A percentile compares a stretch with the other conserved stretches of the same genome.
These are phyloP conservation scores for Tulasnella sp. DNA, from an alignment of 768 basidiomycete genomes.

Conservation along the genomic window DNA sequence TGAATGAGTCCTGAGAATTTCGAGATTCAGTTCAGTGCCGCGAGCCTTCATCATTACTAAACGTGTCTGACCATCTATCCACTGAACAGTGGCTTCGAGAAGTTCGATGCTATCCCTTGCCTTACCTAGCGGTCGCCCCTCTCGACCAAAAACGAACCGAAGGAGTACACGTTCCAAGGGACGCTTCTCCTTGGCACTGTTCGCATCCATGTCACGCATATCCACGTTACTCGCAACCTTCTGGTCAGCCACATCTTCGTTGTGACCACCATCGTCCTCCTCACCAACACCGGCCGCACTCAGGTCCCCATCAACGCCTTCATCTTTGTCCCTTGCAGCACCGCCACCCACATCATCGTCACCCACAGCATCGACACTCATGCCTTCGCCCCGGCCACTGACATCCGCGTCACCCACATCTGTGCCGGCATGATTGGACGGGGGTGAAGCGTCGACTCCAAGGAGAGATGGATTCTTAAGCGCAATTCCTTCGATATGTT, in stretches of 20 bases:
- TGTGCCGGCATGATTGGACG: not conserved
- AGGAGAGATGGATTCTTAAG: not conserved
- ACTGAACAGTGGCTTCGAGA: not conserved
- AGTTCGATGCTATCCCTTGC: not conserved
- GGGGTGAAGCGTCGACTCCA: no score
- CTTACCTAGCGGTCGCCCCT: not conserved
- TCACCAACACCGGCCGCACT: not conserved
- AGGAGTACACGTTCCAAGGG: not conserved
- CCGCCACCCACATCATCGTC: no score
- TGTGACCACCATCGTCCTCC: not conserved
- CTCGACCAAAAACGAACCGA: not conserved
- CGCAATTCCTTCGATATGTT: not conserved
- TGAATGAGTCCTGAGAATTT: not conserved
- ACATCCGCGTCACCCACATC: not conserved
- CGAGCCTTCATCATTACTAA: not conserved
- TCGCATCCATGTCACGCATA: no score
- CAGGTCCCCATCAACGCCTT: not conserved
- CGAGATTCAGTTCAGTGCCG: not conserved
- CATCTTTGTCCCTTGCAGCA: not conserved
- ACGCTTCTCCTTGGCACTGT: no score
- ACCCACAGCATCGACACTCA: no score
- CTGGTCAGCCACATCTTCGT: not conserved
- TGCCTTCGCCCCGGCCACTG: no score
- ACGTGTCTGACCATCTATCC: not conserved
- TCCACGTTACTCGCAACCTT: not conserved